Evolutionary conservation across 2,329 filamentous ascomycete genomes (phyloP), one percentile per base, ranked within the genome.

Genomic region (Alternaria infectoria): DNA sequence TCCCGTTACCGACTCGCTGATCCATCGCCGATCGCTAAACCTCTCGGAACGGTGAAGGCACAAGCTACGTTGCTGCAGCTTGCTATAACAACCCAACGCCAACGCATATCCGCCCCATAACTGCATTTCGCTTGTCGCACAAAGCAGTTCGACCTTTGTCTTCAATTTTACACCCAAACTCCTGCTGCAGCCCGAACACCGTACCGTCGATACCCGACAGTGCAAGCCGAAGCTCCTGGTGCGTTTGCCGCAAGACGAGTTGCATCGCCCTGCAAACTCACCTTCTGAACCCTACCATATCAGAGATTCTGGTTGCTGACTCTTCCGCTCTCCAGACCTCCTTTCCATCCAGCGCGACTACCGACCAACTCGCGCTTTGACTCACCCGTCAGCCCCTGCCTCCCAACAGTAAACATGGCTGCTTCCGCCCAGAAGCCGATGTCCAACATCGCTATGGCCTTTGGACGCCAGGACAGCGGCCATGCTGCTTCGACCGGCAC

Each of bases 391-490:
- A 75, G 36, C 73, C 66, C 58, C 69, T 68, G 57, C 69, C 57
- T 56, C 52, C 50, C 57, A 59, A 57, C 61, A 59, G 46, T 63
- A 66, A 68, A 69, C 59, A 82, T 81, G 80, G 79, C 80, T 72
- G 66, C 77, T 65, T 66, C 72, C 67, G 65, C 72, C 64, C 64
- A 69, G 64, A 72, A 77, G 70, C 78, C 79, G 61, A 65, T 81
- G 54, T 82, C 80, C 67, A 81, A 77, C 78, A 78, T 82, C 65
- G 76, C 79, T 66, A 75, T 76, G 59, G 80, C 80, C 59, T 79
- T 81, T 64, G 77, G 65, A 52, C 65, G 65, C 54, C 72, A 76
- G 61, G 73, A 80, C 69, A 73, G 69, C 65, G 66, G 67, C 60
- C 71, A 71, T 61, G 60, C 66, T 60, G 58, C 68, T 54, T 64